Evolutionary conservation across 306 rosid species (phyloP), one percentile per base, ranked within the genome.

Genomic region (Datisca glomerata): DNA sequence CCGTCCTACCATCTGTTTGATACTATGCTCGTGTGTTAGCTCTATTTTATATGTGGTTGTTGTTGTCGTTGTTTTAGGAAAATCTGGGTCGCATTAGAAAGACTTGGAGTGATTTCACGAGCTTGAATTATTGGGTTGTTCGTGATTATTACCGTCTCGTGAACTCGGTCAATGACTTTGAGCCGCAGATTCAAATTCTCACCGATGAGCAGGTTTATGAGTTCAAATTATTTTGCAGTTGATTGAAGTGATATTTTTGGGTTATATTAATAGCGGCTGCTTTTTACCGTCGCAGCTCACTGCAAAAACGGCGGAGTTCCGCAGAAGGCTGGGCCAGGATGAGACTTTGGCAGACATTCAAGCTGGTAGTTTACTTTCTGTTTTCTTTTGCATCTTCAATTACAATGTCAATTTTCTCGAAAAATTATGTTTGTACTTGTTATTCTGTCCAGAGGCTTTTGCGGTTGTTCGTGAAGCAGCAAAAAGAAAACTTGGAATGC

Each of bases 391-490:
- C 20, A 19, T 11, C 15, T 34, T 21, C 22, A 13, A 14, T 8
- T 34, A 12, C 1, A 35, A 8, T 21, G 8, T 22, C 12, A 7
- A 23, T 33, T 12, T 4, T 8, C n/a, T 14, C 13, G 7, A 18
- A 32, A 14, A 20, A 18, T 32, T 3, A 6, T 20, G 25, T 38
- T 32, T 34, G 19, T 41, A 43, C 14, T 34, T 43, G 19, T 15
- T n/a, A 52, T 51, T 54, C 31, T 47, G 42, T 33, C 3, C 76
- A 89, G 95, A 89, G 76, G 95, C 91, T 42, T 89, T 89, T 33
- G 83, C 95, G 27, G 97, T 89, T 42, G 97, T 89, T 64, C 95
- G 97, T 47, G 97, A 89, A 69, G 95, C 97, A 54, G 97, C 97
- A 0, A 70, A 55, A 59, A 58, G 97, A 58, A 89, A 80, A 53